Evolutionary conservation across 1,284 basidiomycete species (phyloP).

Genomic region (Fomitiporia mediterranea): DNA sequence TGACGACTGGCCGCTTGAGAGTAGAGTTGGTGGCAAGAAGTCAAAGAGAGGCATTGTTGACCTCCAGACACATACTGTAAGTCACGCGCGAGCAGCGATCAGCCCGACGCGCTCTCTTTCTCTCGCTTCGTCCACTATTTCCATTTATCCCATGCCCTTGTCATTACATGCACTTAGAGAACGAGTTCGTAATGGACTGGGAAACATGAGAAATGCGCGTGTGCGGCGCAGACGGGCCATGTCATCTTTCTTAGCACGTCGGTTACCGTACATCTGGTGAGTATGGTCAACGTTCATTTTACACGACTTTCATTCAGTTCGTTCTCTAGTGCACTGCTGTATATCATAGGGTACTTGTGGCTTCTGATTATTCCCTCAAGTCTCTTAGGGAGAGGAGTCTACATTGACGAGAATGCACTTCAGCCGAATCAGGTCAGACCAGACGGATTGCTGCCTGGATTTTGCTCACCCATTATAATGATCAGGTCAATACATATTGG

Average conservation of each 20-base stretch:
- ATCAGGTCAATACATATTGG: conserved; percentile 85
- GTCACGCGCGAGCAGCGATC: background rate
- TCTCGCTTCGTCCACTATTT: background rate
- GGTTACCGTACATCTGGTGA: conserved; percentile 17
- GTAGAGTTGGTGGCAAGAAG: background rate
- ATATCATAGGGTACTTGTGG: conserved; percentile 69
- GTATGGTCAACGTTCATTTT: background rate
- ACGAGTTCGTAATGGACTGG: background rate
- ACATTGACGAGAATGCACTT: conserved; percentile 91
- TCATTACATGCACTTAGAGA: background rate
- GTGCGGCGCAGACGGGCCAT: conserved; percentile 11
- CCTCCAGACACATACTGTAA: background rate
- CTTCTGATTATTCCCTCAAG: conserved; percentile 65
- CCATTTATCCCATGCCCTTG: conserved; percentile 3
- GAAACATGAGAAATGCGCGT: conserved; percentile 7
- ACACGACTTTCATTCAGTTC: background rate
- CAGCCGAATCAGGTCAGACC: conserved; percentile 77
- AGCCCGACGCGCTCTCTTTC: background rate
- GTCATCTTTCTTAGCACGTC: conserved; percentile 8
- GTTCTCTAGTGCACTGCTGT: conserved; percentile 45
- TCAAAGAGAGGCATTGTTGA: background rate
- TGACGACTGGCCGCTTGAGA: no score
- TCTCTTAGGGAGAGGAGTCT: conserved; percentile 62
- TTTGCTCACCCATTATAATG: background rate
- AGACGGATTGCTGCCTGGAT: background rate